phyloP scores from a whole-genome alignment of 2,329 filamentous ascomycete species.

The Saccharata proteae region DNA sequence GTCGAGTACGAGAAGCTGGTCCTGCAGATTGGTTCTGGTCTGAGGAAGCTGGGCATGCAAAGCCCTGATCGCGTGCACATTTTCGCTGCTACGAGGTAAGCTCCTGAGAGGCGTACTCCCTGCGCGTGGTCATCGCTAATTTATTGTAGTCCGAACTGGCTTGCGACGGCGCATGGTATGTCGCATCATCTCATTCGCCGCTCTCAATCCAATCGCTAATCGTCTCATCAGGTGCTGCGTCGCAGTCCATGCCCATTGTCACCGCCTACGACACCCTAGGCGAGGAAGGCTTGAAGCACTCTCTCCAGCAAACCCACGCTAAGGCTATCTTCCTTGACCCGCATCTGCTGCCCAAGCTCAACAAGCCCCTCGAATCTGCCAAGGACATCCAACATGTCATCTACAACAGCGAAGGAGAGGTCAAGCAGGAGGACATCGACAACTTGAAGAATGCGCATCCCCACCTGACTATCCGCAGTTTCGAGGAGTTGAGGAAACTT shows the following conservation, averaged over 20 bases:
- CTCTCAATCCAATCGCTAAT: conserved; percentile 1
- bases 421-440: conserved; percentile 41
- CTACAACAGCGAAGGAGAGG: conserved; percentile 44
- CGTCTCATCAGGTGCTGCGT: conserved; percentile 42
- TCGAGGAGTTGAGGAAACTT: conserved; percentile 42
- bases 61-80: conserved; percentile 62
- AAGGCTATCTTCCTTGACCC: conserved; percentile 81
- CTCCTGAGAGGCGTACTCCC: conserved; percentile 7
- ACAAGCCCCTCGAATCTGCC: conserved; percentile 42
- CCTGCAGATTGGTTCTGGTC: conserved; percentile 57
- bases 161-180: conserved; percentile 63
- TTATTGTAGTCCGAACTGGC: conserved; percentile 58
- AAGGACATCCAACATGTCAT: conserved; percentile 45
- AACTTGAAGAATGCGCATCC: conserved; percentile 41
- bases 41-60: conserved; percentile 61
- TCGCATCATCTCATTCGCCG: conserved; percentile 3
- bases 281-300: conserved; percentile 72
- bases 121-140: conserved; percentile 5
- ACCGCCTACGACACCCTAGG: conserved; percentile 93
- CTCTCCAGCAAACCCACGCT: conserved; percentile 67
- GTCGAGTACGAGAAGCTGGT: conserved; percentile 63
- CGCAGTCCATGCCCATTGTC: conserved; percentile 83
- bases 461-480: conserved; percentile 41
- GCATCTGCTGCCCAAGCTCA: conserved; percentile 47
- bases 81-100: conserved; percentile 63